These are phyloP conservation scores for Knufia petricola DNA, from an alignment of 2,329 filamentous ascomycete genomes.

Conservation along the genomic window DNA sequence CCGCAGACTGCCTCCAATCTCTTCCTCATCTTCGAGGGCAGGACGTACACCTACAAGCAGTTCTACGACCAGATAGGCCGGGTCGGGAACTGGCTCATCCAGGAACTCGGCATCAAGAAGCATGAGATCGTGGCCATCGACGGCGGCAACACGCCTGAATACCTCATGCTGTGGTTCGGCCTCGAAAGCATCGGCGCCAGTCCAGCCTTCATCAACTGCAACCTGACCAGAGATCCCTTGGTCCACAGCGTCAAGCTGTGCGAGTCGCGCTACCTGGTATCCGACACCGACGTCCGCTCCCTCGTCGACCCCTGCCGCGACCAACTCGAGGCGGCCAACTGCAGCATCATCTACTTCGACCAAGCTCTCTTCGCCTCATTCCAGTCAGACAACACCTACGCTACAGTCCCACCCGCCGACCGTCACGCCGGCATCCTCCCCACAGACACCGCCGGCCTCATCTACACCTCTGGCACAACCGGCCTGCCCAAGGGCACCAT, in stretches of 20 bases:
- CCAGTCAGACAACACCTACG: conserved; percentile 40
- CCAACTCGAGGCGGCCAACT: conserved; percentile 47
- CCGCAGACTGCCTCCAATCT: conserved; percentile 44
- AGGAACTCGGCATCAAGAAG: conserved; percentile 45
- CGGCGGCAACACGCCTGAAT: conserved; percentile 59
- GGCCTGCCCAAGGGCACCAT: conserved; percentile 59
- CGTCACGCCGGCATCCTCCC: conserved; percentile 44
- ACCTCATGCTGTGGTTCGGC: conserved; percentile 56
- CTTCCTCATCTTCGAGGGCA: conserved; percentile 58
- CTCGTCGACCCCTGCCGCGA: conserved; percentile 36
- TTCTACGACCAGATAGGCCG: conserved; percentile 46
- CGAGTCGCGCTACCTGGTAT: conserved; percentile 46
- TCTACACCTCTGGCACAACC: conserved; percentile 70
- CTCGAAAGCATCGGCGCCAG: conserved; percentile 56
- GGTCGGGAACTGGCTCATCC: conserved; percentile 53
- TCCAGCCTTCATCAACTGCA: conserved; percentile 61
- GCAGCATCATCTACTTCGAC: conserved; percentile 44
- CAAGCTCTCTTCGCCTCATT: conserved; percentile 38
- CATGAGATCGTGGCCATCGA: conserved; percentile 57
- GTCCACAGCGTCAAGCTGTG: conserved; percentile 56
- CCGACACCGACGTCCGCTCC: conserved; percentile 48
- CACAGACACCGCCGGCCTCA: conserved; percentile 51
- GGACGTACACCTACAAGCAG: conserved; percentile 51
- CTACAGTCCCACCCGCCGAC: conserved; percentile 45
- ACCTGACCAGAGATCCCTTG: conserved; percentile 50